Percentiles rank a stretch among this genome's conserved stretches.
These are phyloP conservation scores for Naumovozyma dairenensis DNA, from an alignment of 805 yeast genomes.

Conservation along the genomic window DNA sequence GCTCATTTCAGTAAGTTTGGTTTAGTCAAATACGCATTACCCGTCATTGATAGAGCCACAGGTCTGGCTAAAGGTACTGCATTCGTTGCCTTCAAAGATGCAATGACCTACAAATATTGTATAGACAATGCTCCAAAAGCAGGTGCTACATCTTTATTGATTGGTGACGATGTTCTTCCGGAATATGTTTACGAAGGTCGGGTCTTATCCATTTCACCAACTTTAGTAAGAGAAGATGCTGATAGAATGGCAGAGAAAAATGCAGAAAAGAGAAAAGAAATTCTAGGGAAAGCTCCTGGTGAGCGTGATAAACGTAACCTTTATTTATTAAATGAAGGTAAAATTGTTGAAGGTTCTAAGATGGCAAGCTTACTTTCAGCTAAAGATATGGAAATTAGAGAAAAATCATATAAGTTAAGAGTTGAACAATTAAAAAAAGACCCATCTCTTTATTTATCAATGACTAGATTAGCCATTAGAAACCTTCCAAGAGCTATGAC, in stretches of 20 bases:
- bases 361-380: slow-evolving; percentile 59
- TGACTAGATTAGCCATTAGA: slow-evolving; percentile 90
- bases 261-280: slow-evolving; percentile 60
- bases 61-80: slow-evolving; percentile 92
- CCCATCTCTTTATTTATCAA: slow-evolving; percentile 83
- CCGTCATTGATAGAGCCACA: slow-evolving; percentile 77
- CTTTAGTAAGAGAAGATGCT: slow-evolving; percentile 84
- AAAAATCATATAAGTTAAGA: slow-evolving; percentile 75
- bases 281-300: slow-evolving; percentile 69
- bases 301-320: slow-evolving; percentile 78
- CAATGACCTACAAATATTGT: slow-evolving; percentile 58
- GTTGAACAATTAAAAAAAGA: slow-evolving; percentile 85
- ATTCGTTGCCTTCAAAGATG: slow-evolving; percentile 71
- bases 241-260: slow-evolving; percentile 60
- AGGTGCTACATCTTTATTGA: slow-evolving; percentile 52
- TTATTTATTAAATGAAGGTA: slow-evolving; percentile 86
- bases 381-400: slow-evolving; percentile 78
- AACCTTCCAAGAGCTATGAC: slow-evolving; percentile 90
- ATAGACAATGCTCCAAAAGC: slow-evolving; percentile 69
- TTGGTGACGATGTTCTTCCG: slow-evolving; percentile 88
- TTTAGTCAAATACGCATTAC: slow-evolving; percentile 81
- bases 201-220: slow-evolving; percentile 69
- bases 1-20: slow-evolving; percentile 82
- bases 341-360: slow-evolving; percentile 71
- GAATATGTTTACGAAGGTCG: slow-evolving; percentile 89